Conservation (phyloP, 2,329 filamentous ascomycete species). For the Thermothelomyces thermophilus region DNA sequence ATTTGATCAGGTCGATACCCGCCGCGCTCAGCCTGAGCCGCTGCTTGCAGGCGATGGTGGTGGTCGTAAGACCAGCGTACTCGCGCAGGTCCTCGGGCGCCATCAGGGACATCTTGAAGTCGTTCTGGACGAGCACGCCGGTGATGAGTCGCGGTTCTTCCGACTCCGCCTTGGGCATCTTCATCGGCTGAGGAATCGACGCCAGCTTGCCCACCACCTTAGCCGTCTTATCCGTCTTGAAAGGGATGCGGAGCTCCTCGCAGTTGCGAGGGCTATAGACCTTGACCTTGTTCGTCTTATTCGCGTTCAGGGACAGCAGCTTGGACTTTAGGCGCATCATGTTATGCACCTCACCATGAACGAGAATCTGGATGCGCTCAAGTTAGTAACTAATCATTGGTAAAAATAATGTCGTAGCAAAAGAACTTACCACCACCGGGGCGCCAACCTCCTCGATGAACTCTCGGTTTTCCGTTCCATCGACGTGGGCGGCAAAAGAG, state of each 20-base stretch:
- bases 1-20: conserved; percentile 83
- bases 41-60: conserved; percentile 88
- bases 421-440: conserved; percentile 71
- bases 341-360: conserved; percentile 94
- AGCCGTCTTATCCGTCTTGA: conserved; percentile 89
- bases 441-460: conserved; percentile 94
- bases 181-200: conserved; percentile 62
- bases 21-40: conserved; percentile 81
- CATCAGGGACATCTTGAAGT: conserved; percentile 96
- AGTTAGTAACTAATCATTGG: no score
- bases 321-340: conserved; percentile 98
- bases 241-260: conserved; percentile 89
- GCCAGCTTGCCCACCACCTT: conserved; percentile 95
- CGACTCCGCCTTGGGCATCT: conserved; percentile 29
- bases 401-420: conserved; percentile 9
- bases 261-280: conserved; percentile 93
- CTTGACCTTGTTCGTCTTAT: conserved; percentile 75
- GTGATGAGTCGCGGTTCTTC: conserved; percentile 56
- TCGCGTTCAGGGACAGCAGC: conserved; percentile 81
- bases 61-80: conserved; percentile 94
- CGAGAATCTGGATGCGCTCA: conserved; percentile 73
- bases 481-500: conserved; percentile 94
- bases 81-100: conserved; percentile 91
- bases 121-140: conserved; percentile 92
- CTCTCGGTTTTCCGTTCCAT: conserved; percentile 89